Conservation (phyloP, 73 alveolate genomes). For the Stentor roeselii region DNA sequence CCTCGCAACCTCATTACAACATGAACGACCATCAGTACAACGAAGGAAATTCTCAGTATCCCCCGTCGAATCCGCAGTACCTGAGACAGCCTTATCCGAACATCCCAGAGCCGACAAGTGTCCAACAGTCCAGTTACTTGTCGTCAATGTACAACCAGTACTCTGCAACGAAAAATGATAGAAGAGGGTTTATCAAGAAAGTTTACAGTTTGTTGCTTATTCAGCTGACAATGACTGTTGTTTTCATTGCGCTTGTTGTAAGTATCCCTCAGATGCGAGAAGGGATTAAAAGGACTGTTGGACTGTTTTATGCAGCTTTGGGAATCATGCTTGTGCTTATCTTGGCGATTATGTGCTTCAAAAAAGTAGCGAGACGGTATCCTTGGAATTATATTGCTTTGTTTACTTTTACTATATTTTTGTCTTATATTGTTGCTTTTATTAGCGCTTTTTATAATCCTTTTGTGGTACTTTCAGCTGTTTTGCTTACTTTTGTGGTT, state of each 20-base stretch:
- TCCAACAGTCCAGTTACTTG: too few species aligned
- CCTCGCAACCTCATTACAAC: too few species aligned
- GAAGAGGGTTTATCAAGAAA: neutral
- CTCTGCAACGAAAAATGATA: slow-evolving; percentile 12
- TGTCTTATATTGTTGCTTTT: slow-evolving; percentile 27
- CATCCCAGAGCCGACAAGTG: too few species aligned
- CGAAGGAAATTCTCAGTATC: too few species aligned
- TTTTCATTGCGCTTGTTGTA: neutral
- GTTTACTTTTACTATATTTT: slow-evolving; percentile 5
- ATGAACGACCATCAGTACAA: too few species aligned
- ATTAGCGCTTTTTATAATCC: slow-evolving; percentile 30
- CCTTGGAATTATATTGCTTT: slow-evolving; percentile 24
- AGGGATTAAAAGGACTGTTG: neutral
- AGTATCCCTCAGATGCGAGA: neutral
- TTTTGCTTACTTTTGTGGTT: slow-evolving; percentile 38
- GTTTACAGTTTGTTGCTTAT: neutral
- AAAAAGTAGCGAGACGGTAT: slow-evolving; percentile 15
- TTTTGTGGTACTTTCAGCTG: slow-evolving; percentile 49
- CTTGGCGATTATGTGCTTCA: slow-evolving; percentile 1
- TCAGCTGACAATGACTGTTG: slow-evolving; percentile 5
- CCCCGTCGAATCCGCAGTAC: too few species aligned
- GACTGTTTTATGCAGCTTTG: neutral
- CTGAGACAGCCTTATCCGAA: too few species aligned
- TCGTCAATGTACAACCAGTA: too few species aligned
- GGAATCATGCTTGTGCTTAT: neutral